Evolutionary conservation across 2,329 filamentous ascomycete species (phyloP).

Genomic region (Hypoxylon sp.): DNA sequence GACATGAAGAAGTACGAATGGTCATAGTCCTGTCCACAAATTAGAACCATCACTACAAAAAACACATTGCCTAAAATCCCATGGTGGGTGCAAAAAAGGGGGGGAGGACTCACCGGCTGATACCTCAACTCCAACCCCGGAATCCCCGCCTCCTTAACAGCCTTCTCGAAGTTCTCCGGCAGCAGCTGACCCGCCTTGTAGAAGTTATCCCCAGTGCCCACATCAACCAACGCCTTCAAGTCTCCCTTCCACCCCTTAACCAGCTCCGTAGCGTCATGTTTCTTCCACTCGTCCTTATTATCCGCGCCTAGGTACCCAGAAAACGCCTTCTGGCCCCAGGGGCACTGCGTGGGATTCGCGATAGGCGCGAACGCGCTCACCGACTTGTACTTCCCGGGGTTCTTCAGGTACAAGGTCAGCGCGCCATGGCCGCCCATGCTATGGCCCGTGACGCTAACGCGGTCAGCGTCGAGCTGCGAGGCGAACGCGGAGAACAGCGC

Average conservation of each 20-base stretch:
- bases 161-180: slow-evolving; percentile 90
- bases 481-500: slow-evolving; percentile 81
- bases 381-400: slow-evolving; percentile 90
- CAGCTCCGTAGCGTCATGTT: slow-evolving; percentile 93
- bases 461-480: slow-evolving; percentile 74
- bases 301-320: slow-evolving; percentile 86
- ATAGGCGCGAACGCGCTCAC: slow-evolving; percentile 94
- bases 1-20: slow-evolving; percentile 99
- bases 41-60: slow-evolving; percentile 1
- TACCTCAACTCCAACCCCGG: slow-evolving; percentile 83
- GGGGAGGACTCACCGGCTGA: slow-evolving; percentile 72
- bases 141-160: slow-evolving; percentile 81
- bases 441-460: slow-evolving; percentile 91
- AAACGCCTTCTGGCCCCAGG: slow-evolving; percentile 98
- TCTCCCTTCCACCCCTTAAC: slow-evolving; percentile 76
- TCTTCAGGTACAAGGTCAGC: slow-evolving; percentile 90
- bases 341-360: slow-evolving; percentile 85
- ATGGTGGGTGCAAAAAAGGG: neutral
- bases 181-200: slow-evolving; percentile 94
- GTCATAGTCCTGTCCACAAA: slow-evolving; percentile 80
- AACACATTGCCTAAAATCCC: neutral
- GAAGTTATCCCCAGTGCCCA: slow-evolving; percentile 95
- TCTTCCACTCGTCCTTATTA: slow-evolving; percentile 82
- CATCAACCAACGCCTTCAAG: slow-evolving; percentile 87
- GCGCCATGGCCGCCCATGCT: slow-evolving; percentile 98